Conservation (phyloP, 208 protist genomes). For the Leishmania guyanensis region DNA sequence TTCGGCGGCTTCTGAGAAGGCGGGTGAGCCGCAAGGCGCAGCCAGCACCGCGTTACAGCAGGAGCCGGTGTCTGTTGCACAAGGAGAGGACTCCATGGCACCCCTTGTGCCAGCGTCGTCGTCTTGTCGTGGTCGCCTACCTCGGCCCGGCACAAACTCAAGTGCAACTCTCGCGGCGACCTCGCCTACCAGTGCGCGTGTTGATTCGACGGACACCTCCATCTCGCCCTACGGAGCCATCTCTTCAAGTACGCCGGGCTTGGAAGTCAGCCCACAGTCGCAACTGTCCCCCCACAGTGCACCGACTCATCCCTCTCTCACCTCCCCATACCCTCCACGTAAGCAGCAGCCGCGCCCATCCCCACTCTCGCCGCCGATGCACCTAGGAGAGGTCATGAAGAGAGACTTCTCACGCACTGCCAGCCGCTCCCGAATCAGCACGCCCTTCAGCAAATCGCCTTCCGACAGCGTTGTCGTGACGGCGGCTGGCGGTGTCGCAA, state of each 20-base stretch:
- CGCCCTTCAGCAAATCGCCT: neutral
- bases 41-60: neutral
- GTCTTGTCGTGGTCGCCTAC: neutral
- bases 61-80: neutral
- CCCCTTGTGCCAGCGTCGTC: neutral
- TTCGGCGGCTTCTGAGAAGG: neutral
- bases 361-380: neutral
- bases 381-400: neutral
- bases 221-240: neutral
- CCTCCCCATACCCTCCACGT: neutral
- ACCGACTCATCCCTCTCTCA: neutral
- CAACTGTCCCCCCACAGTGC: neutral
- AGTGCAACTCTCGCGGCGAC: no score
- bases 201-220: conserved; percentile 5
- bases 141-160: neutral
- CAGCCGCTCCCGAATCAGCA: conserved; percentile 10
- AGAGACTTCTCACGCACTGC: neutral
- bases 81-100: neutral
- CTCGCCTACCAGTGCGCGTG: neutral
- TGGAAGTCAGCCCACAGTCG: neutral
- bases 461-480: conserved; percentile 8
- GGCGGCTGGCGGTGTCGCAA: conserved; percentile 2
- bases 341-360: neutral
- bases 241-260: neutral
- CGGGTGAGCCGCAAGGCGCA: neutral